Percentiles rank a stretch among this genome's conserved stretches.
phyloP scores from a whole-genome alignment of 805 yeast species.

The Tetrapisispora taiwanensis region DNA sequence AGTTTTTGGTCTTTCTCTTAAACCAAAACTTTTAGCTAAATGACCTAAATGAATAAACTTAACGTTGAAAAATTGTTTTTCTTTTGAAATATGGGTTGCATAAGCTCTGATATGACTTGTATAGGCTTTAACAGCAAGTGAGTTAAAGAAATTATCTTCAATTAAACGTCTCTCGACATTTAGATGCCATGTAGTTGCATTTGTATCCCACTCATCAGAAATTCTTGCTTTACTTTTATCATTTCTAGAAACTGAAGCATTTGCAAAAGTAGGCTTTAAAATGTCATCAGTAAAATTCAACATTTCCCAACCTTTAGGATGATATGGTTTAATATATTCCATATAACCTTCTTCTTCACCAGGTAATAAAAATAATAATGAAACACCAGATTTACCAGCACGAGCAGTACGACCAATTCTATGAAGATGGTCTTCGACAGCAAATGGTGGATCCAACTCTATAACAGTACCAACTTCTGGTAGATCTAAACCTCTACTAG shows the following conservation, averaged over 20 bases:
- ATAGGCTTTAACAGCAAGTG: conserved; percentile 69
- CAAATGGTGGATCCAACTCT: conserved; percentile 92
- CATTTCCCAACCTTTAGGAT: conserved; percentile 44
- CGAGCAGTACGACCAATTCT: conserved; percentile 97
- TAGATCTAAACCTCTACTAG: conserved; percentile 90
- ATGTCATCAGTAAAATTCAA: conserved; percentile 39
- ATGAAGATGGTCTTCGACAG: conserved; percentile 90
- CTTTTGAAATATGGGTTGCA: conserved; percentile 82
- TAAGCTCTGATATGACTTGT: conserved; percentile 89
- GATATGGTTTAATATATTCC: conserved; percentile 48
- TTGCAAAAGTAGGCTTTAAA: conserved; percentile 29
- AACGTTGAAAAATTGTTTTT: conserved; percentile 72
- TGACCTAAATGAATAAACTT: conserved; percentile 86
- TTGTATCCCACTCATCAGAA: conserved; percentile 64
- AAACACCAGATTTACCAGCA: conserved; percentile 80
- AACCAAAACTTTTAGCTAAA: conserved; percentile 86
- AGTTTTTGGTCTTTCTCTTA: conserved; percentile 88
- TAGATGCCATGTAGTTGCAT: conserved; percentile 94
- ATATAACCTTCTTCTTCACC: conserved; percentile 81
- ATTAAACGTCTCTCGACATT: conserved; percentile 81
- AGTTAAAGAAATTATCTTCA: conserved; percentile 50
- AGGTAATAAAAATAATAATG: conserved; percentile 73
- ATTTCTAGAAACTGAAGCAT: conserved; percentile 23
- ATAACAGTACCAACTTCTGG: conserved; percentile 78
- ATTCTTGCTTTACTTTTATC: conserved; percentile 30